Base-by-base conservation (phyloP, 2,329 filamentous ascomycete genomes). In the Diaporthe destruens region DNA sequence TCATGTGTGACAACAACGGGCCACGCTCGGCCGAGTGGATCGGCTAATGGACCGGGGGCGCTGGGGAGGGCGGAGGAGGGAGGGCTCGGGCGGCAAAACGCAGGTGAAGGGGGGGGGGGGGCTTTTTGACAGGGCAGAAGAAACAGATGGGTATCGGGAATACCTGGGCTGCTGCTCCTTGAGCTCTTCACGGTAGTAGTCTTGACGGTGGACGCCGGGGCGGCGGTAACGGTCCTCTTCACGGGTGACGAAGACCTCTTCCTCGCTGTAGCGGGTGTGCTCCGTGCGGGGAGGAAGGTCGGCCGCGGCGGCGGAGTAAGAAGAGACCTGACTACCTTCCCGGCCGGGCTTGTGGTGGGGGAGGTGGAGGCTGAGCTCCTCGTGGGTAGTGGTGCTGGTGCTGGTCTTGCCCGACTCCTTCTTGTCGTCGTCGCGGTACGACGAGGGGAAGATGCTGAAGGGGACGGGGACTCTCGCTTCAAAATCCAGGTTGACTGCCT, bases 371-470 rank as follows among this genome's bases (percentile, higher is more conserved):
- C 96, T 92, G 88, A 94, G 91, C 91, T 98, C 94, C 91, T 96
- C 92, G 91, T 95, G 91, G 82, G 91, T 91, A 29, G 47, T 70
- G 83, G 80, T 86, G 76, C 80, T 85, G 81, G 86, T 88, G 84
- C 88, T 87, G 87, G 88, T 81, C 71, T 80, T 81, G 74, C 80
- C 83, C 81, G 82, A 83, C 84, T 88, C 88, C 84, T 93, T 91
- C 72, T 74, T 66, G 63, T 72, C 69, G 71, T 69, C 70, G 69
- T 74, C 68, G 55, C 71, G 68, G 91, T 98, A 98, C 87, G 95
- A 94, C 86, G 95, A 98, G 89, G 96, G 96, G 92, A 98, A 98
- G 93, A 98, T 93, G 94, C 95, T 98, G 92, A 98, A 97, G 88
- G 96, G 96, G 87, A 98, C 96, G 90, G 96, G 94, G 87, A 98